Evolutionary conservation across 805 yeast species (phyloP).

Genomic region (Dipodascus geniculatus): DNA sequence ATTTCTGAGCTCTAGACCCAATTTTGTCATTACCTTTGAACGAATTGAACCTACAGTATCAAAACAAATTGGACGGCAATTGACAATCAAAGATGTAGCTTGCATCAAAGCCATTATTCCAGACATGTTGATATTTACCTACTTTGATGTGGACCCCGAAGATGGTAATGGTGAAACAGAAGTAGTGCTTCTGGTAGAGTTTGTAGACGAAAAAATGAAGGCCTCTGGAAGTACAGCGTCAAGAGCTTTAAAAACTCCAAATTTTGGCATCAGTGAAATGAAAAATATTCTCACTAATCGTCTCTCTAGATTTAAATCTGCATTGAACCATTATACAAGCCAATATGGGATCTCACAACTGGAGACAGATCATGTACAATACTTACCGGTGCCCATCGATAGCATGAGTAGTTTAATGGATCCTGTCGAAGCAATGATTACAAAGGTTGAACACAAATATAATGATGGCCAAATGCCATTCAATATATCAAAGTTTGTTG

Average conservation of each 20-base stretch:
- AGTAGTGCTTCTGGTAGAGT: constrained; percentile 54
- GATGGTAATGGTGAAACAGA: constrained; percentile 34
- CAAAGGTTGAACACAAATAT: constrained; percentile 16
- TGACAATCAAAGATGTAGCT: constrained; percentile 44
- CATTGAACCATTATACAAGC: constrained; percentile 28
- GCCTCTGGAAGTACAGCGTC: constrained; percentile 12
- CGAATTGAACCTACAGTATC: constrained; percentile 42
- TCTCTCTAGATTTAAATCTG: constrained; percentile 37
- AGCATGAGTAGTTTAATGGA: constrained; percentile 38
- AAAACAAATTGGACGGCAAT: constrained; percentile 32
- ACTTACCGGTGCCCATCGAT: constrained; percentile 37
- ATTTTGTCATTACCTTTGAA: constrained; percentile 45
- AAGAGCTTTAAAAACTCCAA: constrained; percentile 36
- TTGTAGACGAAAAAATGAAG: constrained; percentile 42
- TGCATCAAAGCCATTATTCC: constrained; percentile 53
- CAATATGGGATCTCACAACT: constrained; percentile 26
- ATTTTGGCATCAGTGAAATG: constrained; percentile 44
- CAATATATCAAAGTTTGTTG: constrained; percentile 38
- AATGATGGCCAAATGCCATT: constrained; percentile 12
- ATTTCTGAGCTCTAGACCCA: constrained; percentile 48
- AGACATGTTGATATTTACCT: constrained; percentile 55
- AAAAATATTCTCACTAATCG: constrained; percentile 49
- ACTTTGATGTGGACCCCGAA: constrained; percentile 64
- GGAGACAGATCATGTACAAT: constrained; percentile 26
- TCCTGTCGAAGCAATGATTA: constrained; percentile 49